Conservation (phyloP, 1,284 basidiomycete genomes). For the Lentinus polychrous region DNA sequence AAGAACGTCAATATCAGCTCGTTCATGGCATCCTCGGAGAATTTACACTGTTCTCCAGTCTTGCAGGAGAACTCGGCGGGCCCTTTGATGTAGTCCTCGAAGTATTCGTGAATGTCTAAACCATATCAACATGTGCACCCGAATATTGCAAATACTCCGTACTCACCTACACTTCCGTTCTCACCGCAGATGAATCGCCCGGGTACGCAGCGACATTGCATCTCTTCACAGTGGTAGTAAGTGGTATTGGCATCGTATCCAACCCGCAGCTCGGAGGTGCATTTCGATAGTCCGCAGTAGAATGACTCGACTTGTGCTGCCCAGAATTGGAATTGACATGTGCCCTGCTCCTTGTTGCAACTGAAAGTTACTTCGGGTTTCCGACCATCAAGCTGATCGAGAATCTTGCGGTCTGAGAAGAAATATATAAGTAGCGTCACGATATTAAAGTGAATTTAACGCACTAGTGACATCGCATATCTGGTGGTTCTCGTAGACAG, state of each 20-base stretch:
- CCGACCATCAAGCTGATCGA: constrained; percentile 80
- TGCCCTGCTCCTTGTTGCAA: constrained; percentile 55
- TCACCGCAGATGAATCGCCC: constrained; percentile 94
- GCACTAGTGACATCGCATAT: constrained; percentile 96
- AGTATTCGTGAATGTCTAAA: constrained; percentile 89
- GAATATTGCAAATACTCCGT: neutral
- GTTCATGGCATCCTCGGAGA: constrained; percentile 97
- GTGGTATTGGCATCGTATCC: constrained; percentile 72
- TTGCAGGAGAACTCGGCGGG: constrained; percentile 86
- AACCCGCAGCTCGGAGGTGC: constrained; percentile 41
- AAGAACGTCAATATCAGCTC: constrained; percentile 90
- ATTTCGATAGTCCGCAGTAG: constrained; percentile 81
- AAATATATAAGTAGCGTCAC: constrained; percentile 7
- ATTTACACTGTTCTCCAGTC: constrained; percentile 70
- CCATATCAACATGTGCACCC: neutral
- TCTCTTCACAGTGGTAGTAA: constrained; percentile 71
- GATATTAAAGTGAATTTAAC: constrained; percentile 23
- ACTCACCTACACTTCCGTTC: constrained; percentile 86
- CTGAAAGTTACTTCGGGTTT: constrained; percentile 91
- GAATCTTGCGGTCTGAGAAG: constrained; percentile 73
- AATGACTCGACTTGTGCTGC: constrained; percentile 91
- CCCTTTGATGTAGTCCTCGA: constrained; percentile 85
- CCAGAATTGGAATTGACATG: constrained; percentile 97
- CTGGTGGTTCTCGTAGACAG: constrained; percentile 90
- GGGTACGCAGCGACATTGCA: constrained; percentile 88